phyloP scores from a whole-genome alignment of 441 rosid species.

The Euphorbia celastroides region DNA sequence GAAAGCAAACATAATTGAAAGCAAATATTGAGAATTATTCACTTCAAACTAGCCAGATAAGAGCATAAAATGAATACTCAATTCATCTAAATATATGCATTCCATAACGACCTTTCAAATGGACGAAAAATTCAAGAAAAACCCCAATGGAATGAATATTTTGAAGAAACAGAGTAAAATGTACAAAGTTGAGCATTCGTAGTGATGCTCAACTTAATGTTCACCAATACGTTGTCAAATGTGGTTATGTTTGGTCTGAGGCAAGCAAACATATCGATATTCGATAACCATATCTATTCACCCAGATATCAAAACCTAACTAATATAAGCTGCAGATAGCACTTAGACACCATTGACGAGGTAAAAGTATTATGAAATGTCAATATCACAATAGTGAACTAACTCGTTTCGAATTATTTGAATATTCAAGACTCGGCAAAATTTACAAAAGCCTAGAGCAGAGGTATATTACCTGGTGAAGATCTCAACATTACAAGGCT shows the following conservation, averaged over 20 bases:
- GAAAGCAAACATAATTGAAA: not conserved
- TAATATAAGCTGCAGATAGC: not conserved
- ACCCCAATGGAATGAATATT: not conserved
- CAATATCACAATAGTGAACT: not conserved
- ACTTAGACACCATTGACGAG: not conserved
- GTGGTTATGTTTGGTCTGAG: not conserved
- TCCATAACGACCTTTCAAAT: not conserved
- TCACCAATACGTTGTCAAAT: not conserved
- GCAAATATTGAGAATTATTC: not conserved
- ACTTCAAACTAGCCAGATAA: not conserved
- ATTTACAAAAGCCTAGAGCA: not conserved
- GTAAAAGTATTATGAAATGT: not conserved
- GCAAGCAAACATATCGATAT: not conserved
- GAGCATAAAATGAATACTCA: not conserved
- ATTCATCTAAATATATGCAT: not conserved
- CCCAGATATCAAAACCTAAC: not conserved
- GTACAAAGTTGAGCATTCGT: not conserved
- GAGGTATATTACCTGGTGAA: constrained; percentile 1
- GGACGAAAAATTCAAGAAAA: not conserved
- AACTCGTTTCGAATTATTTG: not conserved
- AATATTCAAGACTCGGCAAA: not conserved
- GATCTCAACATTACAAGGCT: constrained; percentile 30
- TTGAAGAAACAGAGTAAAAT: not conserved
- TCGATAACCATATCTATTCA: not conserved
- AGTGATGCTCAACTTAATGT: not conserved